Percentiles rank a stretch among this genome's conserved stretches.
Evolutionary conservation across 345 rosid genomes (phyloP).

Genomic region (Aurinia saxatilis): DNA sequence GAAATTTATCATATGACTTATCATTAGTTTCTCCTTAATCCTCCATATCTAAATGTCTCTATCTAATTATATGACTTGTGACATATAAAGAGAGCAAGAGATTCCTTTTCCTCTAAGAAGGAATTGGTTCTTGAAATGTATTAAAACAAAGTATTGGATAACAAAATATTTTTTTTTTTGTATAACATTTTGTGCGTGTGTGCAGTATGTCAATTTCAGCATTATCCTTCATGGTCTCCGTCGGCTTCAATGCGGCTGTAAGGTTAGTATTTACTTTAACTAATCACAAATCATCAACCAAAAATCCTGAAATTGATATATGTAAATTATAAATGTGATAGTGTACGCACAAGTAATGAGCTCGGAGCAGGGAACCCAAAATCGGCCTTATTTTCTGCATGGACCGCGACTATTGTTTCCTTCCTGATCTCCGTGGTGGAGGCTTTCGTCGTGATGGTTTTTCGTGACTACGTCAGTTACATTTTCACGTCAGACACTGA

Average conservation of each 20-base stretch:
- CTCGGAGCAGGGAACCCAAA: conserved; percentile 64
- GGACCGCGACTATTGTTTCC: conserved; percentile 36
- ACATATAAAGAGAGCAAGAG: too few species aligned
- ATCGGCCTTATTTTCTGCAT: conserved; percentile 48
- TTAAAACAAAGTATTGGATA: too few species aligned
- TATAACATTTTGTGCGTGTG: not conserved
- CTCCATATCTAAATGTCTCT: too few species aligned
- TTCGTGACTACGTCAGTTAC: conserved; percentile 40
- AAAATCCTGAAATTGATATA: not conserved
- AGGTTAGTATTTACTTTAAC: conserved; percentile 34
- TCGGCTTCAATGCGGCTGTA: conserved; percentile 86
- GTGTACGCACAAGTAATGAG: conserved; percentile 71
- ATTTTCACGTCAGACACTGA: conserved; percentile 46
- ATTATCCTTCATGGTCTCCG: conserved; percentile 59
- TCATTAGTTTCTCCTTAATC: too few species aligned
- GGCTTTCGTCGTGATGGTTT: conserved; percentile 19
- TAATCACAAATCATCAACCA: not conserved
- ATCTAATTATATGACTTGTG: too few species aligned
- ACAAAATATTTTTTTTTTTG: not conserved
- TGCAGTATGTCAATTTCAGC: conserved; percentile 52
- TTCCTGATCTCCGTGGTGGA: conserved; percentile 29
- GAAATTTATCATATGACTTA: too few species aligned
- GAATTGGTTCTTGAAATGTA: too few species aligned
- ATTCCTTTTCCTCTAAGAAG: too few species aligned
- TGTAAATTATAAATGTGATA: not conserved